Evolutionary conservation across 2,329 filamentous ascomycete genomes (phyloP), one percentile per base, ranked within the genome.

Genomic region (Claviceps citrina): DNA sequence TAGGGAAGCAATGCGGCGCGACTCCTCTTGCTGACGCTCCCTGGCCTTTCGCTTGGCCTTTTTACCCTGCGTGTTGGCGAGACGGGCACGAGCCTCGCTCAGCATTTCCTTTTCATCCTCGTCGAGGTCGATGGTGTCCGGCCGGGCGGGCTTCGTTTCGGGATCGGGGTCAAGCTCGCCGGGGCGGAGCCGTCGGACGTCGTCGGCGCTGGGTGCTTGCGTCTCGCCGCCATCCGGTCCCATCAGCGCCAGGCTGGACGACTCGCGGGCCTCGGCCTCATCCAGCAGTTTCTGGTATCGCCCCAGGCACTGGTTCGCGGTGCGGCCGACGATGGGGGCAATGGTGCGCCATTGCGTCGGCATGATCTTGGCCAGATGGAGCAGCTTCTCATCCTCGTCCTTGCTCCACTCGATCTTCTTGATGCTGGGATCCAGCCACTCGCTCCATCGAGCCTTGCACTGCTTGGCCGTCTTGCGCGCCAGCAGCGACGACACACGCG

Each of bases 101-200:
- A 98, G 64, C 91, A 98, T 98, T 63, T 98, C 91, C 67, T 98
- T 96, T 62, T 98, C 91, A 56, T 98, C 91, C 59, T 98, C 91
- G 57, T 98, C 91, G 53, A 98, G 77, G 61, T 98, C 91, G 57
- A 98, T 91, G 5, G 91, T 95, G 60, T 98, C 91, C 30, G 91
- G 91, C 44, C 87, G 74, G 27, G 91, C 91, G 41, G 91, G 91
- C 60, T 95, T 95, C 50, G 83, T 91, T 62, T 98, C 91, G 8
- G 91, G 86, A 54, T 96, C 89, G n/a, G 89, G 87, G 52, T 98
- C 91, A 45, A 95, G 73, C 64, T 98, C 91, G 49, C 91, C 91
- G 5, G 91, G 89, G 50, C 84, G 78, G 57, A 98, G 62, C 50
- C 78, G 78, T 54, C 91, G 75, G 40, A 96, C 86, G 64, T 95